These are phyloP conservation scores for Conringia planisiliqua DNA, from an alignment of 345 rosid species.

Conservation along the genomic window DNA sequence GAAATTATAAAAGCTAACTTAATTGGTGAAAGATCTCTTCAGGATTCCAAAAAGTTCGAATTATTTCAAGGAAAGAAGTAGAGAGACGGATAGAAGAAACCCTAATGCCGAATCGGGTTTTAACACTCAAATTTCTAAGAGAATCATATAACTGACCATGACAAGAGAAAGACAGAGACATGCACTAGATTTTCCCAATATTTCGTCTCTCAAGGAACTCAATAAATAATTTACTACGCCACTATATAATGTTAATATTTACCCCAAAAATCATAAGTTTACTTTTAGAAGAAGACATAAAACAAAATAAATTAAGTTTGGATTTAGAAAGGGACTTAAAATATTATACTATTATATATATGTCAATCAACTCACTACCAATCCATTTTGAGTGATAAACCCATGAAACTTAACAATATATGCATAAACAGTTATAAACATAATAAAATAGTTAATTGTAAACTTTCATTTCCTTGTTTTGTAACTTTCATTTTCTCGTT, in stretches of 20 bases:
- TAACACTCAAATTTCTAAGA: not conserved
- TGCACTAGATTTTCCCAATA: not conserved
- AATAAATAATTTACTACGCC: not conserved
- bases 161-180: not conserved
- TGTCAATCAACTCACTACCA: not conserved
- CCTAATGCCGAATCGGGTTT: slow-evolving; percentile 28
- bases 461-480: not conserved
- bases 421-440: not conserved
- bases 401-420: not conserved
- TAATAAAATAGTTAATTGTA: not conserved
- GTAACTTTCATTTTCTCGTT: not conserved
- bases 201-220: slow-evolving; percentile 11
- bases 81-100: slow-evolving; percentile 28
- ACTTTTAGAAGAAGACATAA: not conserved
- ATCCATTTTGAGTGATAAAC: not conserved
- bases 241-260: not conserved
- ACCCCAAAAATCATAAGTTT: not conserved
- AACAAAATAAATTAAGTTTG: not conserved
- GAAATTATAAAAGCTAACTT: slow-evolving; percentile 2
- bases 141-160: not conserved
- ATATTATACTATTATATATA: not conserved
- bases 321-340: not conserved
- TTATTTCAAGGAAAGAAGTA: not conserved
- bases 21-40: slow-evolving; percentile 22
- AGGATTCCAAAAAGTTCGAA: slow-evolving; percentile 21